These are phyloP conservation scores for Suhomyces maxii DNA, from an alignment of 1,139 yeast species.

Conservation along the genomic window DNA sequence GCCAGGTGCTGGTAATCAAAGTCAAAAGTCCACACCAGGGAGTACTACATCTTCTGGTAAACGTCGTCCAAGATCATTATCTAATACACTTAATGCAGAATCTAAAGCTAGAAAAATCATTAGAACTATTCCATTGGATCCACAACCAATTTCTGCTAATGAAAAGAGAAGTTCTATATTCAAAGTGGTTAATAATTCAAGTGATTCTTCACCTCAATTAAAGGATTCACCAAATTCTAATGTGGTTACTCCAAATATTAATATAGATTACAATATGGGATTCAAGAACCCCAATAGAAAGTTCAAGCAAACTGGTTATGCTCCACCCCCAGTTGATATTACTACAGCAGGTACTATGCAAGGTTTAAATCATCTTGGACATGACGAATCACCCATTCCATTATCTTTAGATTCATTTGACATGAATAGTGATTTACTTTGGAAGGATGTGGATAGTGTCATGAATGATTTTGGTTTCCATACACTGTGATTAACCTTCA, in stretches of 20 bases:
- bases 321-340: not conserved
- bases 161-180: conserved; percentile 42
- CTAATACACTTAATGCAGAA: conserved; percentile 61
- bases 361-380: not conserved
- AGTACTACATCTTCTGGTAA: conserved; percentile 33
- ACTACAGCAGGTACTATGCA: not conserved
- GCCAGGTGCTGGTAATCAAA: conserved; percentile 16
- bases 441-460: conserved; percentile 89
- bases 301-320: conserved; percentile 6
- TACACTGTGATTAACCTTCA: conserved; percentile 20
- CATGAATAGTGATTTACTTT: conserved; percentile 61
- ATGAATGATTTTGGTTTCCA: conserved; percentile 96
- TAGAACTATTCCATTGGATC: conserved; percentile 77
- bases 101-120: conserved; percentile 71
- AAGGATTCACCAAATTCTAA: conserved; percentile 7
- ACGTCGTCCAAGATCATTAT: conserved; percentile 48
- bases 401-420: conserved; percentile 32
- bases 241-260: not conserved
- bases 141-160: conserved; percentile 61
- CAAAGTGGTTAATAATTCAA: conserved; percentile 37
- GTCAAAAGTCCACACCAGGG: conserved; percentile 42
- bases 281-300: conserved; percentile 16
- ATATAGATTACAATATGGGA: not conserved
- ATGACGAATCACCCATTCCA: conserved; percentile 30
- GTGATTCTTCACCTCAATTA: conserved; percentile 29